Base-by-base conservation (phyloP, 2,329 filamentous ascomycete genomes). In the Dryadomyces quercivorus region DNA sequence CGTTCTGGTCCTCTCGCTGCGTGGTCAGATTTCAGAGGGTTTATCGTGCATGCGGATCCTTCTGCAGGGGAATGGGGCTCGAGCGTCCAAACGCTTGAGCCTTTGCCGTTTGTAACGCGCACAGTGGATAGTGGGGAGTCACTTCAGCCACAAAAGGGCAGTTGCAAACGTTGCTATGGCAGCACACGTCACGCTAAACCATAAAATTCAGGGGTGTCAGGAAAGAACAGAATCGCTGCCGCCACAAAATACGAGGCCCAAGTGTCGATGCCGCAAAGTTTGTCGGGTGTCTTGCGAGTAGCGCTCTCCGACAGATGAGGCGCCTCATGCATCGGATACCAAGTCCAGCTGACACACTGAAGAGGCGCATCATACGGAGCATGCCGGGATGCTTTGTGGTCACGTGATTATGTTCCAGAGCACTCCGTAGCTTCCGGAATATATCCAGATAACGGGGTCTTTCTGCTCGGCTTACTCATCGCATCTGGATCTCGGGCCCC, bases 121-220 rank as follows among this genome's bases (percentile, higher is more conserved):
- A 44, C 42, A 3, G 16, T 20, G 42, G 7, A 44, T 44, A 20
- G 42, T 20, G 18, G 42, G 16, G 18, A 18, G 42, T 15, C 18
- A n/a, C n/a, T 3, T 15, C 6, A 18, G 38, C 51, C 36, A 36
- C 50, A 44, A 13, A 47, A 42, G 26, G n/a, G 42, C 40, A 36
- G 8, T 15, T 2, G 38, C 36, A 42, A 10, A 31, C 50, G 58
- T 59, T 59, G 58, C 58, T 55, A 55, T 51, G 44, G 56, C 56
- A 59, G 58, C 58, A 56, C 54, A 57, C 54, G 55, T 52, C 16
- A 9, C 42, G n/a, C 42, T 44, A 44, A 44, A 44, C 15, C 9
- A 22, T 22, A 34, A 34, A 34, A 16, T 36, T 36, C 34, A 40
- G 34, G 31, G 46, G 46, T 15, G 46, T 34, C n/a, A 31, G 26